These are phyloP conservation scores for Claviceps sp. DNA, from an alignment of 2,329 filamentous ascomycete species.

Conservation along the genomic window DNA sequence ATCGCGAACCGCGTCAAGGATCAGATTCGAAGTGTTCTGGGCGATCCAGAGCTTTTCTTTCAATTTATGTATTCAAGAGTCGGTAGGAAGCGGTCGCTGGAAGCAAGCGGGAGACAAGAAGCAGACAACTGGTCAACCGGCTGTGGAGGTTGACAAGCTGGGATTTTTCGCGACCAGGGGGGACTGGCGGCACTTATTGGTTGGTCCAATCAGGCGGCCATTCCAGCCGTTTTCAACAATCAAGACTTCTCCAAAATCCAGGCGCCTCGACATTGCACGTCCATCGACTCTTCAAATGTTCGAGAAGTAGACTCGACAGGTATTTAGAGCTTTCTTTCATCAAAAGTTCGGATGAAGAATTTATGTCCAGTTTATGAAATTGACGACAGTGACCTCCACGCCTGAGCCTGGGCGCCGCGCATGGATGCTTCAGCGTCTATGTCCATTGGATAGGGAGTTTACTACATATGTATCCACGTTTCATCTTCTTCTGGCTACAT, in stretches of 20 bases:
- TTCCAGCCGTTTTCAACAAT: neutral
- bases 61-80: neutral
- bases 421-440: neutral
- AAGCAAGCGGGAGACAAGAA: neutral
- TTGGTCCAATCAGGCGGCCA: constrained; percentile 19
- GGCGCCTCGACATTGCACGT: neutral
- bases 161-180: constrained; percentile 6
- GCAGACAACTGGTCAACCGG: neutral
- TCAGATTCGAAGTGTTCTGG: neutral
- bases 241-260: neutral
- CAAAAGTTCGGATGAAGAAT: neutral
- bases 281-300: neutral
- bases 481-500: too few relatives aligned
- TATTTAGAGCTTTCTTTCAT: neutral
- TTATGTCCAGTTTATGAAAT: neutral
- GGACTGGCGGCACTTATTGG: constrained; percentile 9
- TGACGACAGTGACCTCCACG: neutral
- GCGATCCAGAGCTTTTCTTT: neutral
- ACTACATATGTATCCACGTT: too few relatives aligned
- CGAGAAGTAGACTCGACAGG: neutral
- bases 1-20: neutral
- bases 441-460: neutral
- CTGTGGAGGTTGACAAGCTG: constrained; percentile 6
- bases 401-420: neutral
- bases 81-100: neutral